Evolutionary conservation across 2,329 filamentous ascomycete species (phyloP).

Genomic region (Xylariaceae sp.): DNA sequence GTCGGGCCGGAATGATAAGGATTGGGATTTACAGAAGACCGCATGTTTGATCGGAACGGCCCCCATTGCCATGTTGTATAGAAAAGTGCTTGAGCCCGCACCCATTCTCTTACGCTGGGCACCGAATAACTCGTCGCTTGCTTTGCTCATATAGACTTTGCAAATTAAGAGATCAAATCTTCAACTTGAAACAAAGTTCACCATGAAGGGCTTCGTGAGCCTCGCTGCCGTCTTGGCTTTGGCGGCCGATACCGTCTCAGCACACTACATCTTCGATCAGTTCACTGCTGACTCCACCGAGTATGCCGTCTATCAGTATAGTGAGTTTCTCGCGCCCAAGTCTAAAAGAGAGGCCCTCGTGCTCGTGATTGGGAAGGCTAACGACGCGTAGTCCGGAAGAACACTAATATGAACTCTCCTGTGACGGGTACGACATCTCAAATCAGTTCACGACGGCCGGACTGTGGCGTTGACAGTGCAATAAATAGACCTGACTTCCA

Average conservation of each 20-base stretch:
- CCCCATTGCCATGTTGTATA: background rate
- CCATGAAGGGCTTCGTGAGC: slow-evolving; percentile 32
- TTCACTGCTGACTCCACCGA: slow-evolving; percentile 31
- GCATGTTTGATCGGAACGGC: background rate
- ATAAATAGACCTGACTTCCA: slow-evolving; percentile 36
- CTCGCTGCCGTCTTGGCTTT: slow-evolving; percentile 31
- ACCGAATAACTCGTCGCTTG: background rate
- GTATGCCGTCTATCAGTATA: slow-evolving; percentile 35
- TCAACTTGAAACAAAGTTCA: background rate
- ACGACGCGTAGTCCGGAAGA: slow-evolving; percentile 35
- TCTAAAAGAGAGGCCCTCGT: background rate
- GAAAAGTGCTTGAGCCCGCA: slow-evolving; percentile 11
- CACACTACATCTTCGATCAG: slow-evolving; percentile 40
- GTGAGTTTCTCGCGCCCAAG: slow-evolving; percentile 17
- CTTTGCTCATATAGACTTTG: background rate
- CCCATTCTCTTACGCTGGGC: background rate
- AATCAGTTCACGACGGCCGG: background rate
- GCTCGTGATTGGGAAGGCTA: background rate
- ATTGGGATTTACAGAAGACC: background rate
- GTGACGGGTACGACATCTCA: slow-evolving; percentile 33
- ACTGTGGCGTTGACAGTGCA: slow-evolving; percentile 8
- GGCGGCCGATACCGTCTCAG: slow-evolving; percentile 31
- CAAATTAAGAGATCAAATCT: background rate
- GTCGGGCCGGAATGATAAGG: slow-evolving; percentile 2
- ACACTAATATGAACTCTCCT: slow-evolving; percentile 45